Conservation (phyloP, 2,329 filamentous ascomycete species). For the Sporothrix globosa region DNA sequence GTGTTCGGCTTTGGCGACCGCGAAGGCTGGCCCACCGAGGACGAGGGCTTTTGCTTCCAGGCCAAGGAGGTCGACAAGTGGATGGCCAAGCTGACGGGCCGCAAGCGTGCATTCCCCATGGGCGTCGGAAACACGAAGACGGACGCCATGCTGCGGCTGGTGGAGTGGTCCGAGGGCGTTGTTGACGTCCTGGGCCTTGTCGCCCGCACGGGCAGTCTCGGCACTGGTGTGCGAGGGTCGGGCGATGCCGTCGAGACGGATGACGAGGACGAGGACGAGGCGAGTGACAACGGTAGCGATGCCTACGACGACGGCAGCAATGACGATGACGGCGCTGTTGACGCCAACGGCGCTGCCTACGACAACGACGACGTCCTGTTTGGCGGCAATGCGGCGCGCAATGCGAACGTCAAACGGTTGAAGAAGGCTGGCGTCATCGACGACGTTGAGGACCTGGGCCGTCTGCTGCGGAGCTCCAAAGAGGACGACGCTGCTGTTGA, state of each 20-base stretch:
- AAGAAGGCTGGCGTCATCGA: conserved; percentile 60
- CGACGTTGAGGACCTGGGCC: conserved; percentile 83
- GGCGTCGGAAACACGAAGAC: conserved; percentile 82
- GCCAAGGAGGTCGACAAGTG: conserved; percentile 89
- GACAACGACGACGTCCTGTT: conserved; percentile 58
- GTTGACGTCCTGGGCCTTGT: conserved; percentile 69
- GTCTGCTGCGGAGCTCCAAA: conserved; percentile 59
- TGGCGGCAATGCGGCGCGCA: conserved; percentile 51
- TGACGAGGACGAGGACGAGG: conserved; percentile 72
- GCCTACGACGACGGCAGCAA: conserved; percentile 67
- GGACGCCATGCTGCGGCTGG: conserved; percentile 66
- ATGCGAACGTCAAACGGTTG: conserved; percentile 45
- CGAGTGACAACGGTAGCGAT: conserved; percentile 56
- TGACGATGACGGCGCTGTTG: conserved; percentile 51
- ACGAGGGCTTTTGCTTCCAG: conserved; percentile 90
- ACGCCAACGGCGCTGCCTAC: conserved; percentile 36
- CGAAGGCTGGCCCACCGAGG: conserved; percentile 89
- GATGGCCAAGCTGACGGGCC: conserved; percentile 91
- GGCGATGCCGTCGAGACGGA: conserved; percentile 85
- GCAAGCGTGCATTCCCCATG: conserved; percentile 84
- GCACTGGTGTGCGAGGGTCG: conserved; percentile 72
- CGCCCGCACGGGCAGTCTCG: conserved; percentile 61
- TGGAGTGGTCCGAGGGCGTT: conserved; percentile 79
- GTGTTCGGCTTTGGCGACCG: conserved; percentile 93
- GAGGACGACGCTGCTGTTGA: conserved; percentile 41